Evolutionary conservation across 2,329 filamentous ascomycete genomes (phyloP).

Genomic region (Tolypocladium pustulatum): DNA sequence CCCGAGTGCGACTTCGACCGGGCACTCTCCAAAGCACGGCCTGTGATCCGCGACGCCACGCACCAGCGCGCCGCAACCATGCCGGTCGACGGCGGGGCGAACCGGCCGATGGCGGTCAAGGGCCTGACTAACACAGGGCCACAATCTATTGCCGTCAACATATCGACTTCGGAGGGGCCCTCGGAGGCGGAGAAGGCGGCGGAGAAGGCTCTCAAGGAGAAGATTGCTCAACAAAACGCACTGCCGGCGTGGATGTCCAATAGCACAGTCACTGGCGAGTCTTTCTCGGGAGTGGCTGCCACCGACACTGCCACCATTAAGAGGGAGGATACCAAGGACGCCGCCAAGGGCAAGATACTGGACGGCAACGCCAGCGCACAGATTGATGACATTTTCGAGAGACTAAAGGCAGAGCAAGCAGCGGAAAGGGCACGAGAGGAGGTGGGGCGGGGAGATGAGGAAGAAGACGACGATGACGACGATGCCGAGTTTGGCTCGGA

Average conservation of each 20-base stretch:
- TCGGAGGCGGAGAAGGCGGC: slow-evolving; percentile 57
- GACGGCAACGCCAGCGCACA: slow-evolving; percentile 44
- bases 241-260: slow-evolving; percentile 63
- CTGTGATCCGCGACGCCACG: slow-evolving; percentile 55
- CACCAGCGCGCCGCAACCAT: slow-evolving; percentile 54
- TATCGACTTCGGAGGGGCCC: slow-evolving; percentile 55
- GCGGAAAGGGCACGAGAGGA: slow-evolving; percentile 26
- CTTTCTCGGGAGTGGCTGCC: slow-evolving; percentile 31
- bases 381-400: slow-evolving; percentile 58
- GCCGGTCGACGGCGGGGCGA: slow-evolving; percentile 40
- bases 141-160: slow-evolving; percentile 59
- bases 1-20: slow-evolving; percentile 66
- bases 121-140: slow-evolving; percentile 57
- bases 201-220: slow-evolving; percentile 54
- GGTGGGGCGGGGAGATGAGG: slow-evolving; percentile 19
- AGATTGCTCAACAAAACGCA: slow-evolving; percentile 57
- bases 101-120: slow-evolving; percentile 57
- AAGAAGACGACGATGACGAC: slow-evolving; percentile 19
- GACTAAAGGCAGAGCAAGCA: slow-evolving; percentile 50
- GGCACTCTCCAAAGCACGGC: slow-evolving; percentile 51
- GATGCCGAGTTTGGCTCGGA: slow-evolving; percentile 22
- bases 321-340: slow-evolving; percentile 37
- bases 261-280: slow-evolving; percentile 55
- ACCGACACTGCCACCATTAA: slow-evolving; percentile 16
- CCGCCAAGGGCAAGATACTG: slow-evolving; percentile 23